phyloP scores from a whole-genome alignment of 2,329 filamentous ascomycete species.

The Verticillium nonalfalfae region DNA sequence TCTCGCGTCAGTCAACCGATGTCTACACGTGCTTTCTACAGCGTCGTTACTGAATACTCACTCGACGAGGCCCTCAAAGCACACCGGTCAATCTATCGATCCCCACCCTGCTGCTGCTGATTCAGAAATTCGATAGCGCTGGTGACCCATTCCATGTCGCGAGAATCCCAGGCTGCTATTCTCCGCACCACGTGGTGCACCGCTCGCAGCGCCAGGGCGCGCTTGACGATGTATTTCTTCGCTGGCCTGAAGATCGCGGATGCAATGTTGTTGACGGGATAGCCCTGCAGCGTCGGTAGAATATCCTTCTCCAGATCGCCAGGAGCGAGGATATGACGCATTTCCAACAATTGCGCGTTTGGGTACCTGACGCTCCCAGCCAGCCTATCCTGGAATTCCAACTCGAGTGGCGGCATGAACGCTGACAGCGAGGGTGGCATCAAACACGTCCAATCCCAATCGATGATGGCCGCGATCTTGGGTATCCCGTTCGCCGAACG shows the following conservation, averaged over 20 bases:
- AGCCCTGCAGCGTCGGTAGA: neutral
- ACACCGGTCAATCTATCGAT: too few species aligned
- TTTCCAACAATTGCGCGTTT: neutral
- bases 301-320: neutral
- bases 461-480: slow-evolving; percentile 5
- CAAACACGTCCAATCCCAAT: slow-evolving; percentile 7
- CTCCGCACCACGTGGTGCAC: neutral
- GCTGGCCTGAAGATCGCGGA: neutral
- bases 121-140: neutral
- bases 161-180: neutral
- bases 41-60: too few species aligned
- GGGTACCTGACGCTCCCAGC: neutral
- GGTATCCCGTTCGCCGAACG: neutral
- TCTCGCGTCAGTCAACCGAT: too few species aligned
- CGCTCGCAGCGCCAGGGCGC: neutral
- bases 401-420: neutral
- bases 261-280: neutral
- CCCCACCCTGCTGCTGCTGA: neutral
- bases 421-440: slow-evolving; percentile 5
- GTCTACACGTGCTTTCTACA: too few species aligned
- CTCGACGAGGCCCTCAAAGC: too few species aligned
- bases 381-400: neutral
- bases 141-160: neutral
- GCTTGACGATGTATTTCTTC: neutral
- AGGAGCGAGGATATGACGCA: neutral